Evolutionary conservation across 805 yeast genomes (phyloP), one percentile per base, ranked within the genome.

Genomic region (Candida sphagnicola): DNA sequence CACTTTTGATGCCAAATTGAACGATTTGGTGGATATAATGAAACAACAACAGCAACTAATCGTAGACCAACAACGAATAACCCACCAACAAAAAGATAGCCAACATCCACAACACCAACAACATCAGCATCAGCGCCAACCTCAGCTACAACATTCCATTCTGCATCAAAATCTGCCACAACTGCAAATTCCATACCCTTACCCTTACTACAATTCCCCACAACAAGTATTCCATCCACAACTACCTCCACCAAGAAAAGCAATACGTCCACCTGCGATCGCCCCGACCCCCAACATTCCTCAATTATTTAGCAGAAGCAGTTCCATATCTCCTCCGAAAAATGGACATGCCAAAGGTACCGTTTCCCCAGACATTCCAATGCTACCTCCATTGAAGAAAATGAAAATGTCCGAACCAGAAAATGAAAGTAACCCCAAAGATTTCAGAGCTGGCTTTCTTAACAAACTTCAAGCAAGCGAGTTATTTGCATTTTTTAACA

Each of bases 401-500:
- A 12, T 25, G 4, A 41, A 38, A 30, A n/a, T 34, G 13, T 35
- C 37, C 11, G 31, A 29, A 11, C 17, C 17, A 12, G 12, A 15
- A 13, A n/a, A 16, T 12, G 38, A 35, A 16, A 17, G 16, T 6
- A 8, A 29, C 4, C 51, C 56, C 6, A 49, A 48, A 3, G 74
- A 70, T 41, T 68, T 71, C 45, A 46, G 73, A 6, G 54, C 60
- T 37, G 62, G 61, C 1, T 53, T 61, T n/a, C 41, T 75, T 1
- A 42, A 66, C 2, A 49, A 59, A 25, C 55, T 50, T 1, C 67
- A 74, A 39, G 80, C 80, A 0, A 52, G 56, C n/a, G 74, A 67
- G 23, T 58, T 80, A 12, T 76, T 80, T 44, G 47, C 54, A 11
- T 75, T 65, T 40, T 82, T 82, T 49, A 73, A 77, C 44, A 54